phyloP scores from a whole-genome alignment of 257 asterid species.

The Handroanthus guayacan region DNA sequence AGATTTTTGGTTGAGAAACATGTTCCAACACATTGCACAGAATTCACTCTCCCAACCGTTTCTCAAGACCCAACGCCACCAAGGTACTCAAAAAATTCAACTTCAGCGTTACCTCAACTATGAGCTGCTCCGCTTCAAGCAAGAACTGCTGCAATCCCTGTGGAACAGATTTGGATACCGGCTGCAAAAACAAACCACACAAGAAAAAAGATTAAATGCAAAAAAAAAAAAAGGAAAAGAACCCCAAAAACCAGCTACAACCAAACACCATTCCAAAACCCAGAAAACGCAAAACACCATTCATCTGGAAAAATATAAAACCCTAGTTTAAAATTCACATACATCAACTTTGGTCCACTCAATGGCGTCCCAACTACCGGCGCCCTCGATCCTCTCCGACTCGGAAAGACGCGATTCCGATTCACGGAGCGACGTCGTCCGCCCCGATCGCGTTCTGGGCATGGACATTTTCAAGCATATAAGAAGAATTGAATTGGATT shows the following conservation, averaged over 20 bases:
- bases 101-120: slow-evolving; percentile 65
- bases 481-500: slow-evolving; percentile 28
- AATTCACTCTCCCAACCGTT: background rate
- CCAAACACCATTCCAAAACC: slow-evolving; percentile 7
- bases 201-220: background rate
- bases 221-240: background rate
- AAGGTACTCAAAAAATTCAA: slow-evolving; percentile 16
- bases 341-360: slow-evolving; percentile 97
- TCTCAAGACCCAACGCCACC: background rate
- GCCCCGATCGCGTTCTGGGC: slow-evolving; percentile 70
- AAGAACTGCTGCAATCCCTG: slow-evolving; percentile 66
- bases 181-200: slow-evolving; percentile 46
- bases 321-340: slow-evolving; percentile 44
- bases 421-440: slow-evolving; percentile 67
- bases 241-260: background rate
- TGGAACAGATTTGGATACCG: slow-evolving; percentile 71
- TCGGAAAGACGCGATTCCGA: slow-evolving; percentile 61
- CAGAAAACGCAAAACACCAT: background rate
- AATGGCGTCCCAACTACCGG: slow-evolving; percentile 90
- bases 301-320: slow-evolving; percentile 7
- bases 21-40: slow-evolving; percentile 6
- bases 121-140: slow-evolving; percentile 70
- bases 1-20: slow-evolving; percentile 12
- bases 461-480: slow-evolving; percentile 46
- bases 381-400: slow-evolving; percentile 77